These are phyloP conservation scores for Cutaneotrichosporon cavernicola DNA, from an alignment of 1,284 basidiomycete species.

Conservation along the genomic window DNA sequence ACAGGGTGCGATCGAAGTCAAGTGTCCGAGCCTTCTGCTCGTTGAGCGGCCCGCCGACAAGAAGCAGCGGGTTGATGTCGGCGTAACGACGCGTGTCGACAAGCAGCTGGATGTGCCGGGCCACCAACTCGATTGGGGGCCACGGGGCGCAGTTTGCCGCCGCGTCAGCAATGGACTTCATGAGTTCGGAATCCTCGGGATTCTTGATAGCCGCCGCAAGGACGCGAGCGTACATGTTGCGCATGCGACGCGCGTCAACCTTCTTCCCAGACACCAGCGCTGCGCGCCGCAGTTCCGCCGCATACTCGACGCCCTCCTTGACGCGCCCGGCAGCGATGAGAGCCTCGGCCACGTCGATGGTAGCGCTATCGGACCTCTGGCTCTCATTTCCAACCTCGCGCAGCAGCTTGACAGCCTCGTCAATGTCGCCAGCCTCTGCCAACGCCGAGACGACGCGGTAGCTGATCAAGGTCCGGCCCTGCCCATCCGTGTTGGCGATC, in stretches of 20 bases:
- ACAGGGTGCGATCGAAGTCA: background rate
- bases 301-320: slow-evolving; percentile 46
- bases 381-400: slow-evolving; percentile 36
- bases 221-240: background rate
- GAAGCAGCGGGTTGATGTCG: slow-evolving; percentile 20
- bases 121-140: slow-evolving; percentile 14
- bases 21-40: background rate
- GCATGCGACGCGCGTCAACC: background rate
- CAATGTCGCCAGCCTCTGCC: slow-evolving; percentile 61
- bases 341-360: slow-evolving; percentile 44
- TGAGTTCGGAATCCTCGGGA: slow-evolving; percentile 54
- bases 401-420: slow-evolving; percentile 70
- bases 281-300: background rate
- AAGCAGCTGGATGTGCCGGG: slow-evolving; percentile 20
- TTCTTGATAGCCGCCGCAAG: slow-evolving; percentile 58
- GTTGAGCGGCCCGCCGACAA: background rate
- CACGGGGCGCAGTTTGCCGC: slow-evolving; percentile 8
- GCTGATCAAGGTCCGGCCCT: slow-evolving; percentile 22
- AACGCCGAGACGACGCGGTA: slow-evolving; percentile 68
- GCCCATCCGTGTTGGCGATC: slow-evolving; percentile 51
- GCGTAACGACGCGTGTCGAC: slow-evolving; percentile 15
- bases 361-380: background rate
- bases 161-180: slow-evolving; percentile 40
- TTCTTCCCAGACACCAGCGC: background rate
- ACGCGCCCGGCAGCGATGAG: slow-evolving; percentile 58